Base-by-base conservation (phyloP, 2,329 filamentous ascomycete genomes). In the Sphaerulina musiva region DNA sequence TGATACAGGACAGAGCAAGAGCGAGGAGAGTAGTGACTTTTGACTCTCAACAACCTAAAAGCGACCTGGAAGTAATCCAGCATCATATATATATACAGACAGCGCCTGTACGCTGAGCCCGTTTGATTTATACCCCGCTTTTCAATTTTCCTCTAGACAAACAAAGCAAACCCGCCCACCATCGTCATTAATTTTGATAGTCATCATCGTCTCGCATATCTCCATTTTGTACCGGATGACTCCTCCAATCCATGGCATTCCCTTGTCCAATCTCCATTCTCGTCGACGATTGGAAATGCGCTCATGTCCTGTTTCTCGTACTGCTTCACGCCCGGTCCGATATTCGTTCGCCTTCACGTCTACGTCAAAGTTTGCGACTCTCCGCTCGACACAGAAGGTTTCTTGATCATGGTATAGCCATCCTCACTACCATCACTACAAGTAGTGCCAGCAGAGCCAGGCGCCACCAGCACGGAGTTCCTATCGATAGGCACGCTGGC, bases 391-490 rank as follows among this genome's bases (percentile, higher is more conserved):
- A 32, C 41, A 39, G 3, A 23, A 11, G 58, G 54, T 6, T 20
- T 48, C 17, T 62, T 62, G 20, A 62, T 52, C 17, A 59, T 43
- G 2, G 54, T 50, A 44, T 56, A 62, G 41, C 59, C 59, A 32
- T 61, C 60, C 4, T 58, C 59, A 6, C 53, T 56, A 36, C 54
- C 59, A 7, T 39, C 29, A 14, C 46, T 54, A 4, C 48, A 54
- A n/a, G 26, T 40, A 44, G 57, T 46, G 12, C 48, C 50, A 6
- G 59, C 57, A 9, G 57, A 53, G 1, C 48, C 39, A 7, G 57
- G 47, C 6, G 34, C 42, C 4, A 58, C 48, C 8, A 42, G 54
- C 36, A 49, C n/a, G 7, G 60, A 56, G 1, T 44, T 46, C 1
- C 29, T 36, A 1, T 51, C 48, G 1, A 46, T 42, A 11, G 52